These are phyloP conservation scores for Euptelea pleiosperma DNA, from an alignment of 164 flowering plant genomes.

Conservation along the genomic window DNA sequence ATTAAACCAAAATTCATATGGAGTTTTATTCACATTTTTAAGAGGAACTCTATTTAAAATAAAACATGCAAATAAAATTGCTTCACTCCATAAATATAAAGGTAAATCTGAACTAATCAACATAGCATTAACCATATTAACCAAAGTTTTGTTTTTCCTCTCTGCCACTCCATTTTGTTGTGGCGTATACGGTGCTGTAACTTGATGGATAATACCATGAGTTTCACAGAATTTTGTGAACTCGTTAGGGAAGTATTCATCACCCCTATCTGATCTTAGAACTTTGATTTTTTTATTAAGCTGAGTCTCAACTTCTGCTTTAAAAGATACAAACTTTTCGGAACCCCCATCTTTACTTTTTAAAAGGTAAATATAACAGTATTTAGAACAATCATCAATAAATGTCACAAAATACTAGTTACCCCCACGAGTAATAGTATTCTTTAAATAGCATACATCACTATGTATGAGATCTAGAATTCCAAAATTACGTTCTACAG, in stretches of 20 bases:
- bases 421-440: background rate
- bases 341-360: background rate
- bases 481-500: background rate
- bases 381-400: too few relatives aligned
- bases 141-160: slow-evolving; percentile 1
- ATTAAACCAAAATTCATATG: background rate
- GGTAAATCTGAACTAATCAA: background rate
- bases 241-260: slow-evolving; percentile 7
- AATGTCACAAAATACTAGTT: too few relatives aligned
- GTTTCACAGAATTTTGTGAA: background rate
- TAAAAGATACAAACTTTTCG: slow-evolving; percentile 1
- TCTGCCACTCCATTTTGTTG: too few relatives aligned
- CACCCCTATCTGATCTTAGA: slow-evolving; percentile 14
- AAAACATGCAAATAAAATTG: background rate
- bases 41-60: slow-evolving; percentile 1
- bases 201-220: too few relatives aligned
- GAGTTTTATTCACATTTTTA: background rate
- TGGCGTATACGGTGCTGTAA: too few relatives aligned
- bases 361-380: too few relatives aligned
- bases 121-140: too few relatives aligned
- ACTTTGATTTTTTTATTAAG: too few relatives aligned
- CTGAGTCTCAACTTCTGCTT: slow-evolving; percentile 6
- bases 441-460: slow-evolving; percentile 6
- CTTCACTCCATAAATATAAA: slow-evolving; percentile 2
- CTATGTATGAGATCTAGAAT: slow-evolving; percentile 11